A percentile compares a stretch with the other conserved stretches of the same genome.
Evolutionary conservation across 1,284 basidiomycete species (phyloP).

Genomic region (Neotropicomus parvogracilis): DNA sequence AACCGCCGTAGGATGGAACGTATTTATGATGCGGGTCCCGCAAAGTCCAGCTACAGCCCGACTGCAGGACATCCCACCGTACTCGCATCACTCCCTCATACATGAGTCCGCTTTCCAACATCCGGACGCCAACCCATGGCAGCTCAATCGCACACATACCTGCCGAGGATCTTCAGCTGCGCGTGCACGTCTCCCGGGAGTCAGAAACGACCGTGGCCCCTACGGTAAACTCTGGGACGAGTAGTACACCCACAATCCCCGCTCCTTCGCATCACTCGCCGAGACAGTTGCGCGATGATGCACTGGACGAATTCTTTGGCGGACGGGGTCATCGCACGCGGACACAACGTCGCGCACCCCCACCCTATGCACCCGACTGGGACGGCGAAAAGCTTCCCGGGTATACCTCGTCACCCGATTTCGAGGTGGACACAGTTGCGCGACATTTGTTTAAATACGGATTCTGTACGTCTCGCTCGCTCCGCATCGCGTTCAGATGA

Average conservation of each 20-base stretch:
- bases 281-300: slow-evolving; percentile 30
- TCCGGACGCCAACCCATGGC: slow-evolving; percentile 5
- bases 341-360: slow-evolving; percentile 23
- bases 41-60: slow-evolving; percentile 4
- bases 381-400: slow-evolving; percentile 33
- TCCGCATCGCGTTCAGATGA: not conserved
- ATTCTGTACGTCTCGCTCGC: slow-evolving; percentile 24
- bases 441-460: slow-evolving; percentile 34
- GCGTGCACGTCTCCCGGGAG: slow-evolving; percentile 22
- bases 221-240: slow-evolving; percentile 12
- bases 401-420: slow-evolving; percentile 15
- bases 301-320: slow-evolving; percentile 32
- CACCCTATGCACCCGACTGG: slow-evolving; percentile 30
- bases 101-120: slow-evolving; percentile 17
- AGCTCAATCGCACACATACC: slow-evolving; percentile 8
- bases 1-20: slow-evolving; percentile 15
- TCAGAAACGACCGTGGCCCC: slow-evolving; percentile 22
- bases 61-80: slow-evolving; percentile 15
- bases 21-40: slow-evolving; percentile 22
- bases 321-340: slow-evolving; percentile 27
- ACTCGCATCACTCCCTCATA: slow-evolving; percentile 1
- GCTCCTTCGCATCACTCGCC: slow-evolving; percentile 23
- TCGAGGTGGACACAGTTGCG: slow-evolving; percentile 29
- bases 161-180: slow-evolving; percentile 21
- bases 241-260: slow-evolving; percentile 27